Evolutionary conservation across 768 basidiomycete genomes (phyloP).

Genomic region (Lactarius psammicola): DNA sequence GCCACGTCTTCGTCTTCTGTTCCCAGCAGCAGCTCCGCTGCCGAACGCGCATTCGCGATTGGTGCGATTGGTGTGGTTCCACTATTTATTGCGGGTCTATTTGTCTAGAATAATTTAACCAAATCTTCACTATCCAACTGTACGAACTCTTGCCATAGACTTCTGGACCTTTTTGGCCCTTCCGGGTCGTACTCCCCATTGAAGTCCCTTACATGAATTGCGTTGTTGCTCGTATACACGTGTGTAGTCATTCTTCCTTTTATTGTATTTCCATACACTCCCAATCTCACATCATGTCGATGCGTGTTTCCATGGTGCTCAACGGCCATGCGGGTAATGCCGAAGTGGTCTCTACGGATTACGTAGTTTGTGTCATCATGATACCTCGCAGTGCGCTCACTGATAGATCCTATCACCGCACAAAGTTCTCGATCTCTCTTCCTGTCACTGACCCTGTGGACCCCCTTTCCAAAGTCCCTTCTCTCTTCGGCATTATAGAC

Average conservation of each 20-base stretch:
- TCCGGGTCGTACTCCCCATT: neutral
- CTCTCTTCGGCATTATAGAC: neutral
- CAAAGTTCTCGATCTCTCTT: too few relatives aligned
- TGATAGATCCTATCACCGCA: too few relatives aligned
- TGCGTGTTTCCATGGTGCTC: neutral
- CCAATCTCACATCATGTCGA: neutral
- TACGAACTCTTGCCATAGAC: neutral
- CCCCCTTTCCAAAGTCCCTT: too few relatives aligned
- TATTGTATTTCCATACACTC: slow-evolving; percentile 2
- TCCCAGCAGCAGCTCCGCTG: slow-evolving; percentile 13
- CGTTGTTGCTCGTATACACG: neutral
- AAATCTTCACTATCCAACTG: neutral
- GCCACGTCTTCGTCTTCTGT: slow-evolving; percentile 8
- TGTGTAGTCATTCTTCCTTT: neutral
- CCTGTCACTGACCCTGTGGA: too few relatives aligned
- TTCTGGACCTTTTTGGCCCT: neutral
- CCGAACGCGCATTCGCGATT: slow-evolving; percentile 8
- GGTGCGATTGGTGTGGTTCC: slow-evolving; percentile 17
- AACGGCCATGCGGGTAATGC: neutral
- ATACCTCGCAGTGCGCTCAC: too few relatives aligned
- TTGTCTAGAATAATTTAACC: slow-evolving; percentile 8
- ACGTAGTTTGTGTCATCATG: too few relatives aligned
- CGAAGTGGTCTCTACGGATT: neutral
- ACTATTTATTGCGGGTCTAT: slow-evolving; percentile 19
- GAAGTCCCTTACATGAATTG: slow-evolving; percentile 2